A percentile compares a stretch with the other conserved stretches of the same genome.
These are phyloP conservation scores for Beverwykella pulmonaria DNA, from an alignment of 495 filamentous ascomycete species.

Conservation along the genomic window DNA sequence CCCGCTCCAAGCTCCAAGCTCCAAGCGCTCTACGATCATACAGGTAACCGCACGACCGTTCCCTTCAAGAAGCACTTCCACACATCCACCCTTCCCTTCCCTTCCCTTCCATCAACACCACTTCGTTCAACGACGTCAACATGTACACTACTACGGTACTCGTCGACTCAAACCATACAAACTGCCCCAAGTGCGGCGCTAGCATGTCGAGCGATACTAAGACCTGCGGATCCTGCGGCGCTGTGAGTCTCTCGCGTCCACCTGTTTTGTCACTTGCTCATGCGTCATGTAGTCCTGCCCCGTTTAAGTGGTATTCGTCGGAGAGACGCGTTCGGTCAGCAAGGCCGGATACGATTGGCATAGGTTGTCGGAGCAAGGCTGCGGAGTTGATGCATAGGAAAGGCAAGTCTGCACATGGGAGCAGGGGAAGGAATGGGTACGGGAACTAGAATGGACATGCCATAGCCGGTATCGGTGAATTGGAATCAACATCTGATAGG, in stretches of 20 bases:
- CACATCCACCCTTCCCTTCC: neutral
- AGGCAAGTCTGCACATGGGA: too few species aligned
- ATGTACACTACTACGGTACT: constrained; percentile 22
- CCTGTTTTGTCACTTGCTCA: neutral
- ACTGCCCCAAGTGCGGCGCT: constrained; percentile 47
- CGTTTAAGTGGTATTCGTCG: neutral
- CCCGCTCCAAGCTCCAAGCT: constrained; percentile 4
- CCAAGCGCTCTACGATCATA: neutral
- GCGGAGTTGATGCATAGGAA: too few species aligned
- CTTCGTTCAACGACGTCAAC: neutral
- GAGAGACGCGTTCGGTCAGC: neutral
- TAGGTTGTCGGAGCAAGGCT: too few species aligned
- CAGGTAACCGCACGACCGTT: too few species aligned
- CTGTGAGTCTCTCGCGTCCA: constrained; percentile 31
- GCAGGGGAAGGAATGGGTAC: too few species aligned
- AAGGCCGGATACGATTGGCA: neutral
- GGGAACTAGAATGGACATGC: too few species aligned
- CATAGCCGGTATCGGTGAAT: too few species aligned
- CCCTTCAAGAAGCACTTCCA: neutral
- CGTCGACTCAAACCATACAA: constrained; percentile 31
- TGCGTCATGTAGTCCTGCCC: neutral
- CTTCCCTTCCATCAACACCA: neutral
- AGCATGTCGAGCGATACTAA: constrained; percentile 42
- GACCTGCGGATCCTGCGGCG: constrained; percentile 47
- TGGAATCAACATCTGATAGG: too few species aligned